A percentile compares a stretch with the other conserved stretches of the same genome.
Conservation (phyloP, 2,329 filamentous ascomycete genomes). For the Aspergillus sp. region DNA sequence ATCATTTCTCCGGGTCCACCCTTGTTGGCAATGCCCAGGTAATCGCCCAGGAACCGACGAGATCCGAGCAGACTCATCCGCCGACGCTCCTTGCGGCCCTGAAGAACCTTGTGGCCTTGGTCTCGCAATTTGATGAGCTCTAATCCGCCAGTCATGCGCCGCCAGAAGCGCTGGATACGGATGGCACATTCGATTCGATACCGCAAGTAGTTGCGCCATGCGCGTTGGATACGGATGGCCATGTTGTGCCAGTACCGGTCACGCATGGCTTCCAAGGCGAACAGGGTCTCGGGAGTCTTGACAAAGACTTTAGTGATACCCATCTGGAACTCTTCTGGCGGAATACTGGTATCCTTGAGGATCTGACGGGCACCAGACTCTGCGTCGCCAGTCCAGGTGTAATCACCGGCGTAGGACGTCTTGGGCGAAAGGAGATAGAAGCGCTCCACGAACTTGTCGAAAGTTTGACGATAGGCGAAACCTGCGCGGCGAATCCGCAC, state of each 20-base stretch:
- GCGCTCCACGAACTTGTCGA: constrained; percentile 96
- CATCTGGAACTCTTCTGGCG: constrained; percentile 93
- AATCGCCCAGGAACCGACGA: constrained; percentile 90
- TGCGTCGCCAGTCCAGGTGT: constrained; percentile 88
- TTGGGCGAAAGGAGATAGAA: constrained; percentile 95
- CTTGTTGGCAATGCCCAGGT: constrained; percentile 80
- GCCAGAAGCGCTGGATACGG: constrained; percentile 92
- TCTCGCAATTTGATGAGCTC: constrained; percentile 88
- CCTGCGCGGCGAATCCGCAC: constrained; percentile 94
- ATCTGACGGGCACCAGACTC: constrained; percentile 89
- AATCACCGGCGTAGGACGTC: constrained; percentile 94
- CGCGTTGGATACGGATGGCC: constrained; percentile 94
- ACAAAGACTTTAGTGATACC: constrained; percentile 97
- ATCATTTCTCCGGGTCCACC: constrained; percentile 80
- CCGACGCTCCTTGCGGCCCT: constrained; percentile 83
- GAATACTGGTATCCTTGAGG: constrained; percentile 93
- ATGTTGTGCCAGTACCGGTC: constrained; percentile 99
- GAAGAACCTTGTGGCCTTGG: constrained; percentile 77
- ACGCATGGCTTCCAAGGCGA: constrained; percentile 95
- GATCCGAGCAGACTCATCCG: constrained; percentile 90
- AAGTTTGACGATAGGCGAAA: constrained; percentile 94
- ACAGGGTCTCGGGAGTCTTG: constrained; percentile 95
- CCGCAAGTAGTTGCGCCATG: constrained; percentile 93
- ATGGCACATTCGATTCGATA: constrained; percentile 91
- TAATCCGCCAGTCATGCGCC: constrained; percentile 84